phyloP scores from a whole-genome alignment of 2,329 filamentous ascomycete species.

The Geosmithia morbida region DNA sequence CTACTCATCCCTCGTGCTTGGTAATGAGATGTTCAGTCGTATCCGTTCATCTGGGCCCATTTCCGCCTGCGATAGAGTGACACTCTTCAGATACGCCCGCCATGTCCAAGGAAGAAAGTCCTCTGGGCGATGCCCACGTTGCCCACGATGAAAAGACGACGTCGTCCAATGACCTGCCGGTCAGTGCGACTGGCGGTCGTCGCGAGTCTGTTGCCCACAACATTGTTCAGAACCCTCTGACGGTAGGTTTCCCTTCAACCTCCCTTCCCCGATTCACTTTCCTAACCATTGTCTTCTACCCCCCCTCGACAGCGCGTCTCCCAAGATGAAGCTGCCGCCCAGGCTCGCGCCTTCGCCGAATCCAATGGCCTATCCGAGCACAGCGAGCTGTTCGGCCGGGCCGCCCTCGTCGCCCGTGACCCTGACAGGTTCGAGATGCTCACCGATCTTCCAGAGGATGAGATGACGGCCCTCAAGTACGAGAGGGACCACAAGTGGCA shows the following conservation, averaged over 20 bases:
- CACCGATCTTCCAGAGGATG: constrained; percentile 9
- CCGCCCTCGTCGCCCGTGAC: constrained; percentile 13
- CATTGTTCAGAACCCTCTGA: constrained; percentile 17
- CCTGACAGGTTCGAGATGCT: constrained; percentile 7
- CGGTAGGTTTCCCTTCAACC: constrained; percentile 7
- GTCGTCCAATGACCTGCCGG: too few relatives aligned
- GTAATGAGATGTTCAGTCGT: too few relatives aligned
- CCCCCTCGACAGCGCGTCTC: constrained; percentile 12
- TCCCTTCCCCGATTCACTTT: neutral
- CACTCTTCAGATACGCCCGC: neutral
- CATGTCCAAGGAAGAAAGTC: neutral
- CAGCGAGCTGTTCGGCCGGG: constrained; percentile 18
- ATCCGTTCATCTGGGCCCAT: too few relatives aligned
- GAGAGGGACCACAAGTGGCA: constrained; percentile 43
- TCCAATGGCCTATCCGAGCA: constrained; percentile 30
- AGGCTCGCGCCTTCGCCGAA: constrained; percentile 33
- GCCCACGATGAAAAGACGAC: neutral
- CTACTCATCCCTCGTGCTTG: too few relatives aligned
- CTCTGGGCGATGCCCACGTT: neutral
- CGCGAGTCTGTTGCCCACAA: constrained; percentile 13
- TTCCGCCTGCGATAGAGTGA: neutral
- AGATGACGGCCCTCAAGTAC: constrained; percentile 17
- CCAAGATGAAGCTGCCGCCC: constrained; percentile 7
- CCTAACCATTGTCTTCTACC: neutral
- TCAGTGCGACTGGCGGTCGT: constrained; percentile 1